A percentile compares a stretch with the other conserved stretches of the same genome.
These are phyloP conservation scores for Fusarium pseudoanthophilum DNA, from an alignment of 2,329 filamentous ascomycete species.

Conservation along the genomic window DNA sequence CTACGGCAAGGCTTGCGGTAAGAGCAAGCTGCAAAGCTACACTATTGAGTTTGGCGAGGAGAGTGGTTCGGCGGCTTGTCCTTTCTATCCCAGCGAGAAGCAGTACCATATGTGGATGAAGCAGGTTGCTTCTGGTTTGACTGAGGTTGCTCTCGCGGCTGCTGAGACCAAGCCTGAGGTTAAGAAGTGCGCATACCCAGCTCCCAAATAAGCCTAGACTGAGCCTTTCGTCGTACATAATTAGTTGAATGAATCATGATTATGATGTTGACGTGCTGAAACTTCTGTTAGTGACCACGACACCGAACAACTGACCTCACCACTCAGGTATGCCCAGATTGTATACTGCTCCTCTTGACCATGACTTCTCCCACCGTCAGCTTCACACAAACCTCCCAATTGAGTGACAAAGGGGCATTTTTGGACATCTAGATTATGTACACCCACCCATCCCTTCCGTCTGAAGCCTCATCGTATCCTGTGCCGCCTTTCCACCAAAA, in stretches of 20 bases:
- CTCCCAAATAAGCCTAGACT: slow-evolving; percentile 3
- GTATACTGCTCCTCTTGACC: no score
- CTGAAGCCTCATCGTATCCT: slow-evolving; percentile 18
- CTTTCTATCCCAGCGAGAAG: slow-evolving; percentile 58
- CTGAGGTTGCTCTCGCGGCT: slow-evolving; percentile 56
- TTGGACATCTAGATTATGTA: slow-evolving; percentile 47
- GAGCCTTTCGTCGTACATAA: not conserved
- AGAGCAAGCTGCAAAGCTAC: slow-evolving; percentile 55
- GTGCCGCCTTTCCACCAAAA: slow-evolving; percentile 19
- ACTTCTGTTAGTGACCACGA: not conserved
- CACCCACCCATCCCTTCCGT: slow-evolving; percentile 33
- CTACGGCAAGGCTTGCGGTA: slow-evolving; percentile 49
- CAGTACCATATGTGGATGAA: slow-evolving; percentile 57
- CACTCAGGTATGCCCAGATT: not conserved
- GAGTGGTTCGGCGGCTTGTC: slow-evolving; percentile 42
- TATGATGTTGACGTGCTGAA: not conserved
- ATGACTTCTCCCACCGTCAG: not conserved
- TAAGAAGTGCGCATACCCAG: slow-evolving; percentile 29
- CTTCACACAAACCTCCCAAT: slow-evolving; percentile 4
- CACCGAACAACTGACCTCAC: not conserved
- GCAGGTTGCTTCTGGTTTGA: slow-evolving; percentile 59
- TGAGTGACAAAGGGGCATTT: slow-evolving; percentile 44
- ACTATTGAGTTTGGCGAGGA: slow-evolving; percentile 59
- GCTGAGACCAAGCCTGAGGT: slow-evolving; percentile 35
- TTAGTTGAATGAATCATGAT: slow-evolving; percentile 13